A percentile compares a stretch with the other conserved stretches of the same genome.
These are phyloP conservation scores for Dipodascus geniculatus DNA, from an alignment of 805 yeast species.

Conservation along the genomic window DNA sequence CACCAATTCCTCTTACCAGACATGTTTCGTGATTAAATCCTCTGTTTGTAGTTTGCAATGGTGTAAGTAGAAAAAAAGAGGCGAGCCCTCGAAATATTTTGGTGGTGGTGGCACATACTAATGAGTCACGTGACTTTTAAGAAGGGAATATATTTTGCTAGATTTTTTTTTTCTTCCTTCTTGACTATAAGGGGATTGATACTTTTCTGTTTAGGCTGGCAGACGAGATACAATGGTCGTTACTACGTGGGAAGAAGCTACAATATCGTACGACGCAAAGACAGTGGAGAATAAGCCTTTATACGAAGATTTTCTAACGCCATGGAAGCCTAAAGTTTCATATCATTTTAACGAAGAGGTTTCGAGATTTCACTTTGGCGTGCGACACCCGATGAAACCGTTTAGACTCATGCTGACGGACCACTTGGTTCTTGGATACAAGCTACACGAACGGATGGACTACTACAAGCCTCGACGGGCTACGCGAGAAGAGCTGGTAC, in stretches of 20 bases:
- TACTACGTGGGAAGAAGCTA: slow-evolving; percentile 19
- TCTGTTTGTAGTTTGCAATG: background rate
- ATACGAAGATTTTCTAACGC: slow-evolving; percentile 31
- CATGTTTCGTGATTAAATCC: slow-evolving; percentile 19
- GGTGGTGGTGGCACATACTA: background rate
- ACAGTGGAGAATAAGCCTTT: slow-evolving; percentile 34
- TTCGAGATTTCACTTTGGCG: slow-evolving; percentile 78
- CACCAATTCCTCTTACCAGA: slow-evolving; percentile 27
- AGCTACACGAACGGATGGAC: slow-evolving; percentile 83
- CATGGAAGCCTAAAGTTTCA: slow-evolving; percentile 41
- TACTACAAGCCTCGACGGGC: slow-evolving; percentile 76
- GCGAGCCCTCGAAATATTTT: background rate
- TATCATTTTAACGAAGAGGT: slow-evolving; percentile 82
- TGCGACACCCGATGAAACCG: slow-evolving; percentile 97
- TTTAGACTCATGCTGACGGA: slow-evolving; percentile 88
- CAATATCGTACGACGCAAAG: slow-evolving; percentile 32
- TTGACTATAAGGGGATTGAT: no score
- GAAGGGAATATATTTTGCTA: no score
- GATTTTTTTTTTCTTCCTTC: no score
- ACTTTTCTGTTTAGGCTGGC: no score
- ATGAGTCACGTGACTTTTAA: background rate
- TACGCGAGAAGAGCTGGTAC: slow-evolving; percentile 61
- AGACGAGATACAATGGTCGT: slow-evolving; percentile 15
- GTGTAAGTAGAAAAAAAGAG: background rate
- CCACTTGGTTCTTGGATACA: slow-evolving; percentile 76